Percentiles rank a stretch among this genome's conserved stretches.
phyloP scores from a whole-genome alignment of 768 basidiomycete genomes.

The Leccinum subgranulosum region DNA sequence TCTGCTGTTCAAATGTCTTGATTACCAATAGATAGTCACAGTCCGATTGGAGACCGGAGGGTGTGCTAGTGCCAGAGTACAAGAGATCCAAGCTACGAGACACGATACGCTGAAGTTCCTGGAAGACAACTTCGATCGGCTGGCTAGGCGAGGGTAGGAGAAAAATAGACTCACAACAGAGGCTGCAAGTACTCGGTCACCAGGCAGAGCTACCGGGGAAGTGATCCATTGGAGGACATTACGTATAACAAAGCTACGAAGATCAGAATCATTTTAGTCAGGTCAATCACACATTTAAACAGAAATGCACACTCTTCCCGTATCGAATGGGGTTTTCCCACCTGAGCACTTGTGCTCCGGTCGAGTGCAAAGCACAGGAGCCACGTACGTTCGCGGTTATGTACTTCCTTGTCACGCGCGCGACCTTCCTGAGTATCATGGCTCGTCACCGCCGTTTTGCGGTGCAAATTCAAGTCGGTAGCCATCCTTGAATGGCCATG shows the following conservation, averaged over 20 bases:
- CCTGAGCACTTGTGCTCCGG: slow-evolving; percentile 87
- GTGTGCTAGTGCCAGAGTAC: slow-evolving; percentile 75
- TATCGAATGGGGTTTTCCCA: slow-evolving; percentile 94
- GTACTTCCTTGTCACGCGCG: slow-evolving; percentile 78
- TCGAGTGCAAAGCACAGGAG: slow-evolving; percentile 83
- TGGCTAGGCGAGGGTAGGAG: not conserved
- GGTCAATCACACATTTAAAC: not conserved
- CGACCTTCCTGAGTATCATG: slow-evolving; percentile 76
- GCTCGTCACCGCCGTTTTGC: slow-evolving; percentile 63
- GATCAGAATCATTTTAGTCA: not conserved
- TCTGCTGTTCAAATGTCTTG: slow-evolving; percentile 80
- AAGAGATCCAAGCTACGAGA: slow-evolving; percentile 87
- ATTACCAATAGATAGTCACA: slow-evolving; percentile 84
- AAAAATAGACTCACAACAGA: slow-evolving; percentile 58
- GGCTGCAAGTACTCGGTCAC: slow-evolving; percentile 68
- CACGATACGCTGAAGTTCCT: slow-evolving; percentile 88
- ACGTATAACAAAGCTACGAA: slow-evolving; percentile 76
- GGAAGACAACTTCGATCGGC: slow-evolving; percentile 2
- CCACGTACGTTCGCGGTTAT: slow-evolving; percentile 96
- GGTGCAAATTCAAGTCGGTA: slow-evolving; percentile 92
- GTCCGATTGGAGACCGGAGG: slow-evolving; percentile 79
- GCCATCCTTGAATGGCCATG: slow-evolving; percentile 64
- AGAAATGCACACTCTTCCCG: slow-evolving; percentile 78
- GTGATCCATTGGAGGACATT: slow-evolving; percentile 74
- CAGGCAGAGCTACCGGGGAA: slow-evolving; percentile 56